Conservation (phyloP, 345 rosid genomes). For the Hibiscus trionum region DNA sequence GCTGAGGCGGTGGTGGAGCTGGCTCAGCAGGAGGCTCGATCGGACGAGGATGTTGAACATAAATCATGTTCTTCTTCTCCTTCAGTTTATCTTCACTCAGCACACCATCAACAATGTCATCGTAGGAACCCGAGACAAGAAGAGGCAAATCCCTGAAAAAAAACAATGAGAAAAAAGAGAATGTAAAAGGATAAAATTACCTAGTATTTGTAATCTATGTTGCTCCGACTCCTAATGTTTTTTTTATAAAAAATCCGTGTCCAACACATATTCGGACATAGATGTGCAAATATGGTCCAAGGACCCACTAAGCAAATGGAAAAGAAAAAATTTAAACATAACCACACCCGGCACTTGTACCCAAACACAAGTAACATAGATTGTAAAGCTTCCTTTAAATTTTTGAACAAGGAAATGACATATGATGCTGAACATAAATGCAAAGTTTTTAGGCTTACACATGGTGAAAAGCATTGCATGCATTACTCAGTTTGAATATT, state of each 20-base stretch:
- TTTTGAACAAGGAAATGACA: background rate
- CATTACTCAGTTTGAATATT: background rate
- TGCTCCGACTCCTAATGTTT: background rate
- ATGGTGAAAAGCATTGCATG: background rate
- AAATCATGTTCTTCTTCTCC: slow-evolving; percentile 62
- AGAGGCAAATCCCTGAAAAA: slow-evolving; percentile 61
- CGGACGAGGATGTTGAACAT: slow-evolving; percentile 86
- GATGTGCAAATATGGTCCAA: background rate
- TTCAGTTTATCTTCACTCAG: slow-evolving; percentile 41
- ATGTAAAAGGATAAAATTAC: background rate
- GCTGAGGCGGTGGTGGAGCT: slow-evolving; percentile 94
- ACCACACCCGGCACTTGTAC: background rate
- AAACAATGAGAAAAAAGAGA: background rate
- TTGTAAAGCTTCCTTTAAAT: background rate
- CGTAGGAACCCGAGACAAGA: slow-evolving; percentile 43
- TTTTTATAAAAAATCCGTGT: background rate
- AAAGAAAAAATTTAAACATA: background rate
- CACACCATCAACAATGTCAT: slow-evolving; percentile 40
- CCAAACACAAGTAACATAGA: background rate
- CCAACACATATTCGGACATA: background rate
- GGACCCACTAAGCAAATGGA: background rate
- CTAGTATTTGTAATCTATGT: background rate
- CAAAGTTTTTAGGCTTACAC: background rate
- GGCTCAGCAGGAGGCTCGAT: slow-evolving; percentile 95
- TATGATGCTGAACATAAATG: background rate